A percentile compares a stretch with the other conserved stretches of the same genome.
Evolutionary conservation across 352 stramenopile species (phyloP).

Genomic region (Globisporangium paddicum): DNA sequence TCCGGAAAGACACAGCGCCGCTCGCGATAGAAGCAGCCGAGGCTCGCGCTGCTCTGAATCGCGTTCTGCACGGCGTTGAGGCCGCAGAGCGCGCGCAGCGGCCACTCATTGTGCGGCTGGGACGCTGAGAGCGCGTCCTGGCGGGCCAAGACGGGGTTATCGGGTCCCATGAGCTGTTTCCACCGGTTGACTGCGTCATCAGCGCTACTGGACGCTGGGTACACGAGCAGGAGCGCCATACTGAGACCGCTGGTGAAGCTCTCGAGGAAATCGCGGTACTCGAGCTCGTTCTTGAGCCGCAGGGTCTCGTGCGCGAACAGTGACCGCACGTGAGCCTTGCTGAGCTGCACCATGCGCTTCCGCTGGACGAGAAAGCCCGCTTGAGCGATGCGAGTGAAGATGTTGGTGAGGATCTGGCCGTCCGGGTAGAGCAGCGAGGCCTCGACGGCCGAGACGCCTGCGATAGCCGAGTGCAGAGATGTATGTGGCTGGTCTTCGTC

Average conservation of each 20-base stretch:
- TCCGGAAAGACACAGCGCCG: constrained; percentile 57
- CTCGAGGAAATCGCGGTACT: constrained; percentile 40
- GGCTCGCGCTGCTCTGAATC: constrained; percentile 52
- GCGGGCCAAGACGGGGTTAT: constrained; percentile 37
- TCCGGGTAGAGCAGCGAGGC: constrained; percentile 33
- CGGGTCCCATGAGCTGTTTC: constrained; percentile 53
- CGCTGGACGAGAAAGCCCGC: constrained; percentile 56
- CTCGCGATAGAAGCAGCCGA: constrained; percentile 55
- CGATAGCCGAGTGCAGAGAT: constrained; percentile 15
- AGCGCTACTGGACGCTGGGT: constrained; percentile 5
- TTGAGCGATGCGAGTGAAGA: constrained; percentile 37
- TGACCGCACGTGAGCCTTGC: constrained; percentile 26
- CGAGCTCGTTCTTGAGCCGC: constrained; percentile 11
- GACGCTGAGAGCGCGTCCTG: constrained; percentile 35
- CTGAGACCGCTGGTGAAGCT: constrained; percentile 56
- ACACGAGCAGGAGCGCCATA: constrained; percentile 54
- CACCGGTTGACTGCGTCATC: constrained; percentile 28
- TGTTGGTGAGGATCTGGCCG: constrained; percentile 29
- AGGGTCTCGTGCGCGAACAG: constrained; percentile 33
- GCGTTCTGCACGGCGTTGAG: constrained; percentile 57
- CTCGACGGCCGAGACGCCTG: constrained; percentile 34
- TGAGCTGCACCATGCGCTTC: constrained; percentile 32
- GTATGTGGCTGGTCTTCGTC: neutral
- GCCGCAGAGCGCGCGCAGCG: constrained; percentile 69
- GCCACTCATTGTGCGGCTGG: constrained; percentile 37